Conservation (phyloP, 225 moss, liverwort and hornwort genomes). For the Marchantia paleacea region DNA sequence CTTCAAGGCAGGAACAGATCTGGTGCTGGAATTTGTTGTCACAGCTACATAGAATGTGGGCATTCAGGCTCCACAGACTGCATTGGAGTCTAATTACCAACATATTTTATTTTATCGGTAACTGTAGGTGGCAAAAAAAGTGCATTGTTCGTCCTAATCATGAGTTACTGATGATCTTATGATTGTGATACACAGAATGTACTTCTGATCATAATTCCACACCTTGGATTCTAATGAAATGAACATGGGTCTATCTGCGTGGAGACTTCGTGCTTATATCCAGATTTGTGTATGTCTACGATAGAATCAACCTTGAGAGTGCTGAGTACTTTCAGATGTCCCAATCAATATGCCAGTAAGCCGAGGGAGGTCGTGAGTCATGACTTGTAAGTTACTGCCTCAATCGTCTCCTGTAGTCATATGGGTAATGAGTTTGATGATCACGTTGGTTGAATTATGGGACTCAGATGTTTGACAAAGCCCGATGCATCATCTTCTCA, state of each 20-base stretch:
- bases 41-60: background rate
- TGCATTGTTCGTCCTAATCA: background rate
- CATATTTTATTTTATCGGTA: background rate
- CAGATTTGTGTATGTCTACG: background rate
- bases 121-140: background rate
- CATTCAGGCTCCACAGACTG: background rate
- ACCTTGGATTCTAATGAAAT: background rate
- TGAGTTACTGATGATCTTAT: background rate
- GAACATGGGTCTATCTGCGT: background rate
- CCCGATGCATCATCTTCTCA: background rate
- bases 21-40: background rate
- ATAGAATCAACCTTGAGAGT: background rate
- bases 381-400: background rate
- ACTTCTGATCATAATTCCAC: background rate
- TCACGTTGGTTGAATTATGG: background rate
- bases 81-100: background rate
- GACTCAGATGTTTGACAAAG: background rate
- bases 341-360: background rate
- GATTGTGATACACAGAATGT: background rate
- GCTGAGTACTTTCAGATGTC: background rate
- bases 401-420: background rate
- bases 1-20: no score
- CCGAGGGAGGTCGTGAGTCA: background rate
- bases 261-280: background rate
- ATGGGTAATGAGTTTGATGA: background rate